These are phyloP conservation scores for Artomyces pyxidatus DNA, from an alignment of 768 basidiomycete genomes.

Conservation along the genomic window DNA sequence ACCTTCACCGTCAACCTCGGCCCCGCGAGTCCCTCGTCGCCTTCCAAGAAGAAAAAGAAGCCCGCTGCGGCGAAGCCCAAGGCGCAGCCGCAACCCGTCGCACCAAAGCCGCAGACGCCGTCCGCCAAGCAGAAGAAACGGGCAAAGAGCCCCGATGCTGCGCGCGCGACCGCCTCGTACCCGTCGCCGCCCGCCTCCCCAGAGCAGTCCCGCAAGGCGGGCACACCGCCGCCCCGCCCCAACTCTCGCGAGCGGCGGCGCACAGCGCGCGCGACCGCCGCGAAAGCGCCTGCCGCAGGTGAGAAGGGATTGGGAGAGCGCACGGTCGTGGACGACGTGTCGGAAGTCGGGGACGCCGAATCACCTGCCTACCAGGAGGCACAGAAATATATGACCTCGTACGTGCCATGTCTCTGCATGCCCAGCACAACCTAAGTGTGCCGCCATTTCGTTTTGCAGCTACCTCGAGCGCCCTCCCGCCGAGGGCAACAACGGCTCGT, in stretches of 20 bases:
- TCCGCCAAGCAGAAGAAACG: constrained; percentile 5
- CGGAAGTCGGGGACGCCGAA: constrained; percentile 30
- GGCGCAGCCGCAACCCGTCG: constrained; percentile 3
- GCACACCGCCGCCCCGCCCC: neutral
- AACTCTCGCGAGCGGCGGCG: neutral
- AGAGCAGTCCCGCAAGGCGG: neutral
- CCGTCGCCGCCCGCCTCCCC: constrained; percentile 10
- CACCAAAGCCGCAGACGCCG: constrained; percentile 3
- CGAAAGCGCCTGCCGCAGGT: neutral
- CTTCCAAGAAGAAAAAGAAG: neutral
- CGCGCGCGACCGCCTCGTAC: neutral
- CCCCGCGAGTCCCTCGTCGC: neutral
- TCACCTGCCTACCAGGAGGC: constrained; percentile 49
- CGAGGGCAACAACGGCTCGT: constrained; percentile 33
- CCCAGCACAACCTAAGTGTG: constrained; percentile 1
- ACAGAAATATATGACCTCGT: constrained; percentile 53
- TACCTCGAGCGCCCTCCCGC: constrained; percentile 43
- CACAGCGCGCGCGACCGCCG: neutral
- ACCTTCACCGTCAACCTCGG: neutral
- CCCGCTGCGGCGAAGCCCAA: neutral
- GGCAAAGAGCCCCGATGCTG: neutral
- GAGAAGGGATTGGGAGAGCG: constrained; percentile 27
- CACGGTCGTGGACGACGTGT: constrained; percentile 44
- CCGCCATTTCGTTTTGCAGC: constrained; percentile 23
- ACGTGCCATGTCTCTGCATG: constrained; percentile 22